These are phyloP conservation scores for Aplosporella prunicola DNA, from an alignment of 2,329 filamentous ascomycete species.

Conservation along the genomic window DNA sequence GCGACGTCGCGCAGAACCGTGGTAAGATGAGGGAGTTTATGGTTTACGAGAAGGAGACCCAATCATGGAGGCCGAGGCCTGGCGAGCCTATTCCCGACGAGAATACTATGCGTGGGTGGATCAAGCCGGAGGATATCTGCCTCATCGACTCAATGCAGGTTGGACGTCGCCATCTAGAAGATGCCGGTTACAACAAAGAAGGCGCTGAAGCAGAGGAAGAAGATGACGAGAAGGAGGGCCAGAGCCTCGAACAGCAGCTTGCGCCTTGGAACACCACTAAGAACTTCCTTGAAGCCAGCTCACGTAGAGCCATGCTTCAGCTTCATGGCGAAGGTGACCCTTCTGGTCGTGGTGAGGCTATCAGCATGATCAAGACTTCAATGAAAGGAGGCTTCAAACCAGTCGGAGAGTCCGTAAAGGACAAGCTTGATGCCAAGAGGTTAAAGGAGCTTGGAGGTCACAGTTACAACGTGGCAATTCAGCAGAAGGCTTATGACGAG, in stretches of 20 bases:
- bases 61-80: conserved; percentile 66
- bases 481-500: conserved; percentile 84
- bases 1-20: conserved; percentile 88
- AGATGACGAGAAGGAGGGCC: conserved; percentile 50
- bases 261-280: conserved; percentile 96
- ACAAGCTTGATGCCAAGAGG: conserved; percentile 72
- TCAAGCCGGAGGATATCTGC: conserved; percentile 92
- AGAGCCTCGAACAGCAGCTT: conserved; percentile 77
- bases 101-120: conserved; percentile 70
- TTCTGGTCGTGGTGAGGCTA: conserved; percentile 83
- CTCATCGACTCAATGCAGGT: conserved; percentile 95
- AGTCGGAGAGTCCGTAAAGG: conserved; percentile 77
- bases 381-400: conserved; percentile 98
- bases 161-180: conserved; percentile 79
- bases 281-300: conserved; percentile 87
- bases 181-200: conserved; percentile 72
- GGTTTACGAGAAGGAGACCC: conserved; percentile 75
- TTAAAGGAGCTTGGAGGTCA: conserved; percentile 68
- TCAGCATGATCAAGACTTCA: conserved; percentile 94
- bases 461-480: conserved; percentile 92
- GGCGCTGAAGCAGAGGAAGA: conserved; percentile 56
- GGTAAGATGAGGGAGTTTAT: conserved; percentile 98
- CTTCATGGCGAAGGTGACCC: conserved; percentile 92
- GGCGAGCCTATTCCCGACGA: conserved; percentile 72
- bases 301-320: conserved; percentile 93